Conservation (phyloP, 2,329 filamentous ascomycete species). For the Rutstroemia sp. region DNA sequence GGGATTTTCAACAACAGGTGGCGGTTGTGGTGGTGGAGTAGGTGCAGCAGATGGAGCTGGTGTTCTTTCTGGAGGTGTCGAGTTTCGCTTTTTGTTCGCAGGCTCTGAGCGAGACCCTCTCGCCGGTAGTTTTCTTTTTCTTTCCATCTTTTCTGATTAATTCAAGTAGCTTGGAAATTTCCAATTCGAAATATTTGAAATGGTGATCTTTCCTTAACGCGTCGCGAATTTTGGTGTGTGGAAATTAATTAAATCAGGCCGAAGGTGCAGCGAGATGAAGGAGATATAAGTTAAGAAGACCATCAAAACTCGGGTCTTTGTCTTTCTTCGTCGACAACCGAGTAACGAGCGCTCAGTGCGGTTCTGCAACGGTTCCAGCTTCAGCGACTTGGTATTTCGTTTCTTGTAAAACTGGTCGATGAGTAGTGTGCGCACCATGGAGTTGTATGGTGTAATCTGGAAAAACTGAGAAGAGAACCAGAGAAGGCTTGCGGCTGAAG, state of each 20-base stretch:
- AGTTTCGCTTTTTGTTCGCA: slow-evolving; percentile 50
- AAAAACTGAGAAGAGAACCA: no score
- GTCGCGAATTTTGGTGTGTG: slow-evolving; percentile 13
- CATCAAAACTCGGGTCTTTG: background rate
- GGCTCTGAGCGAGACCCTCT: slow-evolving; percentile 52
- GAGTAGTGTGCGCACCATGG: no score
- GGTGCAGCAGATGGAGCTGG: slow-evolving; percentile 31
- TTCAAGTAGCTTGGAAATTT: slow-evolving; percentile 1
- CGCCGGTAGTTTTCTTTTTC: slow-evolving; percentile 57
- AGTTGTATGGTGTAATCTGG: no score
- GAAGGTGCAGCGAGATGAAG: background rate
- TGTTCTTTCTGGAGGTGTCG: slow-evolving; percentile 47
- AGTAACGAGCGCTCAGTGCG: background rate
- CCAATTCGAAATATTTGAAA: no score
- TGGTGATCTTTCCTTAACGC: slow-evolving; percentile 11
- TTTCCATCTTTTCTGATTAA: slow-evolving; percentile 44
- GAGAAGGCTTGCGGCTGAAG: no score
- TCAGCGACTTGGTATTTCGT: no score
- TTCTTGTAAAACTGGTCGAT: no score
- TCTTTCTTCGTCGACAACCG: background rate
- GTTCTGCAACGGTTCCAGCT: no score
- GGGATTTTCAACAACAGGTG: slow-evolving; percentile 28
- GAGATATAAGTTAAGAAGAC: background rate
- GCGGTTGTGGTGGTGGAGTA: slow-evolving; percentile 25
- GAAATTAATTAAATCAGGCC: background rate